Base-by-base conservation (phyloP, 2,329 filamentous ascomycete species). In the Claviceps pazoutovae region DNA sequence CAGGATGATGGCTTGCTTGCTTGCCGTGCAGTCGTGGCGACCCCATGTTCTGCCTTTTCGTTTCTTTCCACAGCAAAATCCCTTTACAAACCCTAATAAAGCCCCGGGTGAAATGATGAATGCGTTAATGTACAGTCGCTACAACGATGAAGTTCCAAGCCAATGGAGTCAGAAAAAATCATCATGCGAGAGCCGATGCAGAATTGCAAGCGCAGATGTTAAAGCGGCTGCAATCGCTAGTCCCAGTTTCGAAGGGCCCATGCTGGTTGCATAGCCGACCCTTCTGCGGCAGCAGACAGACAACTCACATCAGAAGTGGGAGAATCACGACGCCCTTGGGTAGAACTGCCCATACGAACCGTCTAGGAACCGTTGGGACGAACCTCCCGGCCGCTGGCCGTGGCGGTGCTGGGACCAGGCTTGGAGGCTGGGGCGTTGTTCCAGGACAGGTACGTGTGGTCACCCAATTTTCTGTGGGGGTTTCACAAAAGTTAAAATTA, bases 361-460 rank as follows among this genome's bases (percentile, higher is more conserved):
- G 56, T 62, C 66, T 71, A 72, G 55, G 69, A 64, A 52, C 71
- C 69, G 57, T 66, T 66, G 54, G 67, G 66, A 59, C 71, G 74
- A 55, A 74, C 52, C 52, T 83, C 76, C 56, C 84, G 79, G 54
- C 82, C 80, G 23, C 73, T 72, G 30, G 75, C 71, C 61, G 72
- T 65, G 54, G 69, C 74, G 14, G 71, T 66, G 52, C 65, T 62
- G 26, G 71, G 66, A 38, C 68, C 68, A 9, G 68, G 61, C 61
- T 73, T 73, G 55, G 66, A 57, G n/a, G 68, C 59, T 2, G 75
- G 74, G 1, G 70, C 71, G 53, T 80, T 80, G 66, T 97, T 96
- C 93, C 93, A 98, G 23, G 88, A 93, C 48, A 98, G 78, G 66
- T 98, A 97, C 8, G 89, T 96, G 68, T 97, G 93, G 67, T 98